Percentiles rank a stretch among this genome's conserved stretches.
phyloP scores from a whole-genome alignment of 306 rosid genomes.

The Cicer cuneatum region DNA sequence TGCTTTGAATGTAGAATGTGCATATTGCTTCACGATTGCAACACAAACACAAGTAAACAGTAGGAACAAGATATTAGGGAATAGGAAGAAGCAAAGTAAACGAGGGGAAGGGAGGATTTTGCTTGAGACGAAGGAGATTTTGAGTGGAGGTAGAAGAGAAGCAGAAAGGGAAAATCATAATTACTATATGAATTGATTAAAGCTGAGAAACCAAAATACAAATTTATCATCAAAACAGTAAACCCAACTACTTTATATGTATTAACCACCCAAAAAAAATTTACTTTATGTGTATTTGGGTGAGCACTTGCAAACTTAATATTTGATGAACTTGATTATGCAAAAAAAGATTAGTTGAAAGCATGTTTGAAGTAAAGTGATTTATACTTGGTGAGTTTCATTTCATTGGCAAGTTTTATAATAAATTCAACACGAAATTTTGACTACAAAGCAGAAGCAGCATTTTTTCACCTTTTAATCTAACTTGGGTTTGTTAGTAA shows the following conservation, averaged over 20 bases:
- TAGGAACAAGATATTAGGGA: conserved; percentile 12
- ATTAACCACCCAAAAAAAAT: too few relatives aligned
- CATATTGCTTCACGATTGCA: conserved; percentile 24
- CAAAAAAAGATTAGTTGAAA: neutral
- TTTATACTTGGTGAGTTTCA: neutral
- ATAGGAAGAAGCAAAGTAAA: conserved; percentile 1
- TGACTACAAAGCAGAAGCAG: neutral
- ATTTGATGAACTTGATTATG: neutral
- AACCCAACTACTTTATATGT: neutral
- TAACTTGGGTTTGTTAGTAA: neutral
- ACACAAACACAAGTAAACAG: neutral
- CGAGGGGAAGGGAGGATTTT: neutral
- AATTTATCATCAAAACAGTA: conserved; percentile 1
- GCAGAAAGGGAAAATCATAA: neutral
- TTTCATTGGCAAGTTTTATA: neutral
- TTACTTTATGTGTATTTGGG: neutral
- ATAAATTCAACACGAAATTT: neutral
- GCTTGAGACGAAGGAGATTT: neutral
- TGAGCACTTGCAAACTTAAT: neutral
- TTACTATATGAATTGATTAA: neutral
- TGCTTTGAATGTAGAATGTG: neutral
- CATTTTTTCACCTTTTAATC: neutral
- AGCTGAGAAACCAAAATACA: conserved; percentile 30
- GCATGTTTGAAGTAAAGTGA: neutral
- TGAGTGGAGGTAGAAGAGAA: neutral